Percentiles rank a stretch among this genome's conserved stretches.
These are phyloP conservation scores for Corymbia citriodora DNA, from an alignment of 441 rosid genomes.

Conservation along the genomic window DNA sequence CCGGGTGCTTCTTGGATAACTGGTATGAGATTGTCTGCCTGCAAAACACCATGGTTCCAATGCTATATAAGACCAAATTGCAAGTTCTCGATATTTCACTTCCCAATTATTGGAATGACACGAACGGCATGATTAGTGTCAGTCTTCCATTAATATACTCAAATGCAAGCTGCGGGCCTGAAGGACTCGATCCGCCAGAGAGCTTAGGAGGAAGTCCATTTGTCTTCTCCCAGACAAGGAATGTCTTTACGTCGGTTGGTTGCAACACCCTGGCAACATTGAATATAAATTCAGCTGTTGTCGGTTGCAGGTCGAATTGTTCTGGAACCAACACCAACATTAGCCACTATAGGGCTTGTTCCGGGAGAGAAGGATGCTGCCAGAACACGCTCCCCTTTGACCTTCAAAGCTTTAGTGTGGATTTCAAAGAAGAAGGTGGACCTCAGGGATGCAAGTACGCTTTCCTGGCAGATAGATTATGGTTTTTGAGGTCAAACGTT, in stretches of 20 bases:
- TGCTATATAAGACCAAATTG: too few relatives aligned
- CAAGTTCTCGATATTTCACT: too few relatives aligned
- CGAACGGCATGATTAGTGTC: background rate
- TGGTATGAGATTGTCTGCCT: background rate
- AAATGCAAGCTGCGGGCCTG: background rate
- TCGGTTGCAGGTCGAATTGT: background rate
- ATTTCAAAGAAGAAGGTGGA: background rate
- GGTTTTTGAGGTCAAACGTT: too few relatives aligned
- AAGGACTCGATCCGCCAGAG: background rate
- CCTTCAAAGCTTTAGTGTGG: background rate
- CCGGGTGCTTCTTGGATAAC: background rate
- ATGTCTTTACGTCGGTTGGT: background rate
- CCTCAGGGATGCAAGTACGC: too few relatives aligned
- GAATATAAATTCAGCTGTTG: background rate
- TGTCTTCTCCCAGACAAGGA: background rate
- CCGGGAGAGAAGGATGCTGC: background rate
- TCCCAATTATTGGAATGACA: rapidly evolving
- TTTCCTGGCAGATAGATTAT: too few relatives aligned
- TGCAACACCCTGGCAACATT: background rate
- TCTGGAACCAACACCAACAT: background rate
- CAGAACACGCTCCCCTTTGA: background rate
- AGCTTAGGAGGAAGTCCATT: background rate
- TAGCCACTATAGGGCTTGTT: background rate
- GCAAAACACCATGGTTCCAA: background rate
- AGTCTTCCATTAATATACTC: background rate